Evolutionary conservation across 208 protist genomes (phyloP).

Genomic region (Crithidia expoeki): DNA sequence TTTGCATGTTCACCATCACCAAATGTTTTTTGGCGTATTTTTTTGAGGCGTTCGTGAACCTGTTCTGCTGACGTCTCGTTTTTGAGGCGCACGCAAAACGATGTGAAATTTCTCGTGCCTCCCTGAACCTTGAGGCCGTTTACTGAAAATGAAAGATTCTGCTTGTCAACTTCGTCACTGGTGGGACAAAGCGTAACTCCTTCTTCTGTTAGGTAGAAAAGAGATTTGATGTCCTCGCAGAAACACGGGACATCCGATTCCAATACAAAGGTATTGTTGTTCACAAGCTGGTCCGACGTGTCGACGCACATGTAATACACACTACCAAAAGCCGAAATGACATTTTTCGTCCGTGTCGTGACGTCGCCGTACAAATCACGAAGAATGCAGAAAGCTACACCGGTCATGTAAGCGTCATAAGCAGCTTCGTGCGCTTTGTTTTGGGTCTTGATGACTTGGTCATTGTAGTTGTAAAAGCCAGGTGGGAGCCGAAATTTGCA

Average conservation of each 20-base stretch:
- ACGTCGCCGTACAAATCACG: slow-evolving; percentile 17
- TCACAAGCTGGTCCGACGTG: slow-evolving; percentile 11
- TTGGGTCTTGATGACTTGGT: slow-evolving; percentile 17
- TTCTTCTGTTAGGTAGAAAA: slow-evolving; percentile 31
- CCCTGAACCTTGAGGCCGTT: not conserved
- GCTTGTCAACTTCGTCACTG: slow-evolving; percentile 16
- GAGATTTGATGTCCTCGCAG: slow-evolving; percentile 21
- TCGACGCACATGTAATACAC: slow-evolving; percentile 35
- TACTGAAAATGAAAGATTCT: slow-evolving; percentile 22
- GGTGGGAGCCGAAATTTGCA: slow-evolving; percentile 40
- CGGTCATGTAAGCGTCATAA: slow-evolving; percentile 85
- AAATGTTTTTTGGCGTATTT: slow-evolving; percentile 10
- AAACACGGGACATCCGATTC: slow-evolving; percentile 2
- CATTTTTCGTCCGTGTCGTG: slow-evolving; percentile 34
- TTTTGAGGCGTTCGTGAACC: slow-evolving; percentile 9
- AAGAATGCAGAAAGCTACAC: slow-evolving; percentile 47
- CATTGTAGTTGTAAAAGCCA: slow-evolving; percentile 65
- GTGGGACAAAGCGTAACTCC: not conserved
- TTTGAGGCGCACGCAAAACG: slow-evolving; percentile 31
- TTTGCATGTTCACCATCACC: slow-evolving; percentile 1
- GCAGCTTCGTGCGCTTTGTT: slow-evolving; percentile 67
- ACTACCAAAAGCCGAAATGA: slow-evolving; percentile 60
- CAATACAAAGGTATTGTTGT: slow-evolving; percentile 29
- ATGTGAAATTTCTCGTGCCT: not conserved
- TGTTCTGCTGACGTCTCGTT: not conserved